Percentiles rank a stretch among this genome's conserved stretches.
Conservation (phyloP, 2,329 filamentous ascomycete species). For the Beauveria sp. region DNA sequence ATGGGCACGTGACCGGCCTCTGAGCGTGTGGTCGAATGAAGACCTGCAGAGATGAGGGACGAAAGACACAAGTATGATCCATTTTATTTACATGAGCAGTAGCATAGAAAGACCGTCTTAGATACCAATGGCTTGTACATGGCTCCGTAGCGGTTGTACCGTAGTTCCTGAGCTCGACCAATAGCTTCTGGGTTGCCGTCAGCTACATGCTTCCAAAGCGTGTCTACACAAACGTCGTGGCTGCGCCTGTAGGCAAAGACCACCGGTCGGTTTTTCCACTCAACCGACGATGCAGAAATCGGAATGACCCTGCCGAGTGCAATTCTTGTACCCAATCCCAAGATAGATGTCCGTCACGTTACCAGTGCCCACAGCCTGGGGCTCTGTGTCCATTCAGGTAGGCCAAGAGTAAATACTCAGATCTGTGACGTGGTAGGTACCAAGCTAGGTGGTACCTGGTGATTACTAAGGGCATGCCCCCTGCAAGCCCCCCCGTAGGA, state of each 20-base stretch:
- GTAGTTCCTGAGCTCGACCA: neutral
- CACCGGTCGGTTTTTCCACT: neutral
- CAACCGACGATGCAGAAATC: neutral
- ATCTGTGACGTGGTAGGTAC: neutral
- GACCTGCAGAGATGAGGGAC: neutral
- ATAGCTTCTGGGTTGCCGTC: neutral
- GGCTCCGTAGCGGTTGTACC: neutral
- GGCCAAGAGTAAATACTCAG: neutral
- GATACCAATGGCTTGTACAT: neutral
- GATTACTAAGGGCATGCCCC: neutral
- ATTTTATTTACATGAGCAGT: neutral
- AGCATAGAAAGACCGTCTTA: neutral
- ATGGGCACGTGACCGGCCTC: neutral
- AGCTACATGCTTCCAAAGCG: too few species aligned
- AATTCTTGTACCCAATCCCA: neutral
- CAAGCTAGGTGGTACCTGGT: neutral
- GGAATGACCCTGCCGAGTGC: neutral
- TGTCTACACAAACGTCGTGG: too few species aligned
- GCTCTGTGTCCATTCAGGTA: neutral
- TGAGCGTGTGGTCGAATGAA: neutral
- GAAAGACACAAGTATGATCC: neutral
- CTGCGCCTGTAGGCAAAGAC: too few species aligned
- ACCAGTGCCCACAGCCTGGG: neutral
- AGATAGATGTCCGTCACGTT: conserved; percentile 1
- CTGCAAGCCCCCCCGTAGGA: neutral